A percentile compares a stretch with the other conserved stretches of the same genome.
These are phyloP conservation scores for Rhodotorula taiwanensis DNA, from an alignment of 768 basidiomycete species.

Conservation along the genomic window DNA sequence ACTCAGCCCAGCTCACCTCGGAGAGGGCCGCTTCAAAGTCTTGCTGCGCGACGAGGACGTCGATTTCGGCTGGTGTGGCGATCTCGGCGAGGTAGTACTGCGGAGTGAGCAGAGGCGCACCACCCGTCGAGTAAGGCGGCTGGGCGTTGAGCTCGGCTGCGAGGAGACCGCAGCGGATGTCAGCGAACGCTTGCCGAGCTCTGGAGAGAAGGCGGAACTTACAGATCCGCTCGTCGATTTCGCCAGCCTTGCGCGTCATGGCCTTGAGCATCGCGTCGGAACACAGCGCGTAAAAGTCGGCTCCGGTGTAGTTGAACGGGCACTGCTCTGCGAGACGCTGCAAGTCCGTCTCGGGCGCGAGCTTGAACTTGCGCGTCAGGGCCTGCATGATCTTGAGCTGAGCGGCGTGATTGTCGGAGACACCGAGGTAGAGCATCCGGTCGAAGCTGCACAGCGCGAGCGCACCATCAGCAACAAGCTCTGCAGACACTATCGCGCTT, in stretches of 20 bases:
- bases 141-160: conserved; percentile 50
- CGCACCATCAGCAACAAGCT: too few species aligned
- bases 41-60: conserved; percentile 62
- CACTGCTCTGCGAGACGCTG: conserved; percentile 61
- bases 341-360: conserved; percentile 64
- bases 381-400: conserved; percentile 83
- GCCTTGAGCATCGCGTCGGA: conserved; percentile 93
- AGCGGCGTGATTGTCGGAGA: conserved; percentile 76
- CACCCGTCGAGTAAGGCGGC: conserved; percentile 45
- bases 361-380: conserved; percentile 81
- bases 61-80: conserved; percentile 61
- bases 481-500: too few species aligned
- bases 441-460: conserved; percentile 76
- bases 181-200: too few species aligned
- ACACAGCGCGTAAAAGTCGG: conserved; percentile 96
- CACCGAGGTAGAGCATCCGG: conserved; percentile 87
- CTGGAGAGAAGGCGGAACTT: too few species aligned
- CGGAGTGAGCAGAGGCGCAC: conserved; percentile 64
- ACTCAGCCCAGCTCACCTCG: conserved; percentile 45
- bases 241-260: conserved; percentile 78
- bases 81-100: conserved; percentile 86
- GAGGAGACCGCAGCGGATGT: neutral
- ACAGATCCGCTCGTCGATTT: conserved; percentile 71
- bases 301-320: conserved; percentile 91
- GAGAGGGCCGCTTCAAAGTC: conserved; percentile 72